These are phyloP conservation scores for Pyropia haitanensis DNA, from an alignment of 23 red algal species.

Conservation along the genomic window DNA sequence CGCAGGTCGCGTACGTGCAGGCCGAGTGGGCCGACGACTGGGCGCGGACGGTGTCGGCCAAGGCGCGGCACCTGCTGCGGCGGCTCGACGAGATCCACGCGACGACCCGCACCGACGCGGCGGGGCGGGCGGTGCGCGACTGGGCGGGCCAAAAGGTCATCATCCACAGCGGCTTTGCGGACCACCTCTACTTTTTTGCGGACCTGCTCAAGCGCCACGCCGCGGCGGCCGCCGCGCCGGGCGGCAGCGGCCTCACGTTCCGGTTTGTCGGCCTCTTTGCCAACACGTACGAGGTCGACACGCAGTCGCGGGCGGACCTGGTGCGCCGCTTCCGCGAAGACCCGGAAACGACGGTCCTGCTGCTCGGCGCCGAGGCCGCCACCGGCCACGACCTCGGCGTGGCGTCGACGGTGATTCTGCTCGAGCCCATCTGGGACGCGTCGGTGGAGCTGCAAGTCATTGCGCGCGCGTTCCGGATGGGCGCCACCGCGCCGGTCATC, in stretches of 20 bases:
- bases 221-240: too few species aligned
- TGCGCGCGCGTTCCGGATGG: constrained; percentile 88
- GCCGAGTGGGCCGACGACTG: constrained; percentile 38
- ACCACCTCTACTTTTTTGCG: constrained; percentile 47
- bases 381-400: constrained; percentile 86
- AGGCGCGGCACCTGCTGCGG: constrained; percentile 66
- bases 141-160: constrained; percentile 47
- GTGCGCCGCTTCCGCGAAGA: constrained; percentile 1
- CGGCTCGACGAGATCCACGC: constrained; percentile 32
- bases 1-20: constrained; percentile 60
- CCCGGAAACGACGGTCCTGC: constrained; percentile 3
- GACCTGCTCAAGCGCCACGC: too few species aligned
- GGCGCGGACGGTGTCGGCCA: constrained; percentile 43
- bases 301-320: too few species aligned
- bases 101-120: constrained; percentile 1
- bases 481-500: constrained; percentile 39
- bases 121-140: background rate
- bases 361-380: constrained; percentile 5
- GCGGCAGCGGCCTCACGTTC: too few species aligned
- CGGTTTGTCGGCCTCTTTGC: too few species aligned
- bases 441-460: constrained; percentile 82
- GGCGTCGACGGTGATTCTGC: constrained; percentile 67
- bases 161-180: constrained; percentile 46
- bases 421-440: constrained; percentile 87
- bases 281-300: too few species aligned